Base-by-base conservation (phyloP, 116 monocot species). In the Posidonia oceanica region DNA sequence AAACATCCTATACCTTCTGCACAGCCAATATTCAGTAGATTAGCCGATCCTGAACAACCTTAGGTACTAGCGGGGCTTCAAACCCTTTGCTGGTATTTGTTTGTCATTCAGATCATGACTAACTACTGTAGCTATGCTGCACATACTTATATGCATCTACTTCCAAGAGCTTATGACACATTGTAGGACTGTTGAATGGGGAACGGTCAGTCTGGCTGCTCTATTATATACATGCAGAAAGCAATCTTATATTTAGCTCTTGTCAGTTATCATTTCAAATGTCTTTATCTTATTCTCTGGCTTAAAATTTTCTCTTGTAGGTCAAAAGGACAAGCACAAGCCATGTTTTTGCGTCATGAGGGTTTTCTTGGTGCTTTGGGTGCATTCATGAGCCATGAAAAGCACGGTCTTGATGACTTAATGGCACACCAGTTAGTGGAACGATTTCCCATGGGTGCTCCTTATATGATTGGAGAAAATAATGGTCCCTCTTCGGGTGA, bases 351-450 rank as follows among this genome's bases (percentile, higher is more conserved):
- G 58, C 83, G 98, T 15, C 98, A 98, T 67, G 98, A 98, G 79
- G 98, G 98, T 55, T 98, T 90, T 81, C 75, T 98, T 42, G 89
- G 98, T 63, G 93, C 89, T 68, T 72, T 93, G 69, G 98, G 98
- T 77, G 93, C 98, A 71, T 98, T 98, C 70, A 93, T 98, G 98
- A 98, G 93, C 72, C 93, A 93, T 76, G 87, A 98, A 77, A 93
- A 88, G 72, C 98, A 98, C 79, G 98, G 93, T 51, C 81, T 98
- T 75, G 98, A 93, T 86, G 93, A 86, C 70, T 82, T 98, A 67
- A 80, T 84, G 83, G 82, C 77, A 21, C 93, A 98, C 77, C 98
- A 98, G 39, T 76, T 93, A 60, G 98, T 98, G 29, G 98, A 98
- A 78, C 71, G 98, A 61, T 98, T 98, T 68, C 93, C 98, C 14